Evolutionary conservation across 2,329 filamentous ascomycete genomes (phyloP), one percentile per base, ranked within the genome.

Genomic region (Neofusicoccum cordaticola): DNA sequence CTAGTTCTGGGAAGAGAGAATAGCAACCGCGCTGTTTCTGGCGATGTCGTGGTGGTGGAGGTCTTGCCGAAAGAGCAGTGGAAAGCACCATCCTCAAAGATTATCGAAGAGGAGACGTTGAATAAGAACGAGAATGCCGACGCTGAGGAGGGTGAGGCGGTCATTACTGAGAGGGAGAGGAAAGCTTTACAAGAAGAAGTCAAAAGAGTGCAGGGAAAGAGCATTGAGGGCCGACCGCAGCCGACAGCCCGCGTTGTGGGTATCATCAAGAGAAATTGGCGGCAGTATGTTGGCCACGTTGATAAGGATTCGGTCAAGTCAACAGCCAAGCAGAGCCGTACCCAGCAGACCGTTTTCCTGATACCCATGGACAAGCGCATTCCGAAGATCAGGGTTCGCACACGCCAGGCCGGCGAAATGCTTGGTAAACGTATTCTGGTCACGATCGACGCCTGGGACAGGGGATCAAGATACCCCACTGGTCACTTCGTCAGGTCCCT

Each of bases 281-380:
- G 95, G 66, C 96, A 98, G 77, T 98, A 97, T 71, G 95, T 99
- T 67, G 95, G 95, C 2, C 93, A 97, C 74, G 90, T 99, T 64
- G 95, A 99, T 74, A 88, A 90, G 58, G 91, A 90, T 11, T 96
- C 93, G 1, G 89, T 93, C 56, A 89, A 89, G 71, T 86, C 88
- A 62, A 86, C 88, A 2, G 86, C 86, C 1, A 89, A 88, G 66
- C 89, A 93, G 70, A 92, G 92, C 35, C 86, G 93, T 65, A 90
- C 90, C 71, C 92, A 96, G 74, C 93, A 97, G 74, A 96, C 87
- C 15, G 93, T 99, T 13, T 99, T 99, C 78, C 84, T 99, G 17
- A 88, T 98, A 56, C 93, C 95, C 3, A 98, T 99, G 94, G 94
- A 99, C 78, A 98, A 97, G 82, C 90, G 92, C 72, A 91, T 99